Base-by-base conservation (phyloP, 164 flowering plant genomes). In the Vitis rupestris region DNA sequence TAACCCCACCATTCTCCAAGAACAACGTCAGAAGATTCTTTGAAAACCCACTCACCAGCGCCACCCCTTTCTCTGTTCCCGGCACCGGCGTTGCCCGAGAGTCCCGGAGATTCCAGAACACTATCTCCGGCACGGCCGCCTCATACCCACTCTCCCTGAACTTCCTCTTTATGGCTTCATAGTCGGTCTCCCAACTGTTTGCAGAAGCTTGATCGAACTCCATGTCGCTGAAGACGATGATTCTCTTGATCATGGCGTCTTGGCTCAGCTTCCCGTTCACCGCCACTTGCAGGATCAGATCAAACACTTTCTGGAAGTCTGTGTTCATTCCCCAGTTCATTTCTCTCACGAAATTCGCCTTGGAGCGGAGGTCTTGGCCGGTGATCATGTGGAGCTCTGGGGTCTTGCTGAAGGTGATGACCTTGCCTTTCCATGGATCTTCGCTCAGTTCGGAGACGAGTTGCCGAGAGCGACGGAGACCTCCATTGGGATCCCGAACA, bases 221-320 rank as follows among this genome's bases (percentile, higher is more conserved):
- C 91, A 87, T 87, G 55, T 85, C 89, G 54, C 91, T 87, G 67
- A 87, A 87, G 19, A 87, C 91, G 54, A 87, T 76, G 1, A 87
- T 50, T 47, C 83, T 78, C 78, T 81, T 84, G 9, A 85, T 74
- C 80, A 84, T 74, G 49, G 79, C 27, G 1, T 76, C 79, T 55
- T 55, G 66, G 50, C 23, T 77, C 76, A 87, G 37, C 13, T 79
- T 80, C 5, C 72, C 80, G 11, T 63, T 59, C n/a, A 74, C 83
- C 0, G 91, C 89, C 19, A 84, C 88, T 5, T 78, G 30, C 31
- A 85, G 60, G 3, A 87, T 72, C 23, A 27, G 15, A 69, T 87
- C 89, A 70, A 87, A 87, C 65, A 87, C 89, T 54, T 80, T 84
- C 74, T 84, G 89, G 27, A 87, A 85, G 71, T 85, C 72, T 0